Base-by-base conservation (phyloP, 2,329 filamentous ascomycete genomes). In the Sodiomyces alkalinus region DNA sequence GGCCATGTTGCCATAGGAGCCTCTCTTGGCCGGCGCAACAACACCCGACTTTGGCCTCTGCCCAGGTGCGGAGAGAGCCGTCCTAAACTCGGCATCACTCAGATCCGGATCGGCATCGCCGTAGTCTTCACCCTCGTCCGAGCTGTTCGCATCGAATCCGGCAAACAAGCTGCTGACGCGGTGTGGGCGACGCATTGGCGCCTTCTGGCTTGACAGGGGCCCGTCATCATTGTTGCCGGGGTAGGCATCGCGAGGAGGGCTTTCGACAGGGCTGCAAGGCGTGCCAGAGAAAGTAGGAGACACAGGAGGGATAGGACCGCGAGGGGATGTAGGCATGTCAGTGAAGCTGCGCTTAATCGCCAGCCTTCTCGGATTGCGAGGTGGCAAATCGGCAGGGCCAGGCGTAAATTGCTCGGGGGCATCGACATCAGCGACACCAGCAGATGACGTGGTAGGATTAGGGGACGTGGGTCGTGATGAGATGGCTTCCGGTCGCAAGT, bases 121-220 rank as follows among this genome's bases (percentile, higher is more conserved):
- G 47, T 74, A 74, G 17, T 77, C 71, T 22, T 76, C 71, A 3
- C 47, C 59, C 31, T 80, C 75, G 24, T 74, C 74, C 6, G 75
- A 76, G 42, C 73, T 82, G 24, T 61, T 63, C 9, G 70, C 71
- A 26, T 87, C 80, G 39, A 92, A 90, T 0, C 81, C 81, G 18
- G 81, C 80, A 50, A 90, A 90, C n/a, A 92, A 58, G 45, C 80
- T 90, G 51, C 80, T 87, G 27, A 81, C 75, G 31, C 81, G 67
- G 44, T 80, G 74, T 1, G 80, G 79, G 11, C 76, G 68, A 34
- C 75, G 68, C 45, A 79, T 61, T 2, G 73, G 67, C 3, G 64
- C 62, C 29, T 62, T 67, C 10, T 69, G 62, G 31, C 51, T 56
- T 2, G 74, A 73, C 22, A 85, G 54, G 2, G 80, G 78, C 0